phyloP scores from a whole-genome alignment of 78 protist species.

The Cavenderia fasciculata region DNA sequence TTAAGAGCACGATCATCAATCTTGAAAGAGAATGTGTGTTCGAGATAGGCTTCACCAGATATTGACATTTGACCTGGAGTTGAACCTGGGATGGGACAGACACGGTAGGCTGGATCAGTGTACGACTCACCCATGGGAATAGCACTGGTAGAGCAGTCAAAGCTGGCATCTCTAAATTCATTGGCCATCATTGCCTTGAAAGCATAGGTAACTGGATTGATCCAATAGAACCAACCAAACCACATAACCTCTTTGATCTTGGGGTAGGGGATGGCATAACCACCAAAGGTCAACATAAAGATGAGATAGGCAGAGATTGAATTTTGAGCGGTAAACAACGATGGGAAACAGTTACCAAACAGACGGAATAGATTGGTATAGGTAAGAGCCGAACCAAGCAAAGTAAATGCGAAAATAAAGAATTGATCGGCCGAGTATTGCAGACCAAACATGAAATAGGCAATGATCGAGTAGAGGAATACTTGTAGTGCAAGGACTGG shows the following conservation, averaged over 20 bases:
- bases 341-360: slow-evolving; percentile 49
- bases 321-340: slow-evolving; percentile 39
- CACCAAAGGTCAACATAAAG: slow-evolving; percentile 58
- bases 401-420: slow-evolving; percentile 48
- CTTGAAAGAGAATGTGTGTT: neutral
- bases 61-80: neutral
- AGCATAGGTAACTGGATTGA: slow-evolving; percentile 27
- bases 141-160: slow-evolving; percentile 1
- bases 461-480: slow-evolving; percentile 26
- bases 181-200: slow-evolving; percentile 50
- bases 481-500: slow-evolving; percentile 14
- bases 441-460: slow-evolving; percentile 62
- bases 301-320: neutral
- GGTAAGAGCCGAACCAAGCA: slow-evolving; percentile 40
- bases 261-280: slow-evolving; percentile 23
- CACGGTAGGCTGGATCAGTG: neutral
- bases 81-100: slow-evolving; percentile 42
- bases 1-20: neutral
- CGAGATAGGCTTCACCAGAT: slow-evolving; percentile 6
- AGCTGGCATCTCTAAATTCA: slow-evolving; percentile 2
- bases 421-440: slow-evolving; percentile 16
- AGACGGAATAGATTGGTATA: slow-evolving; percentile 5
- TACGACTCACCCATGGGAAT: slow-evolving; percentile 32
- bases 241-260: slow-evolving; percentile 75
- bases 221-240: slow-evolving; percentile 68